phyloP scores from a whole-genome alignment of 192 early-diverging fungal species.

The Thamnidium elegans region DNA sequence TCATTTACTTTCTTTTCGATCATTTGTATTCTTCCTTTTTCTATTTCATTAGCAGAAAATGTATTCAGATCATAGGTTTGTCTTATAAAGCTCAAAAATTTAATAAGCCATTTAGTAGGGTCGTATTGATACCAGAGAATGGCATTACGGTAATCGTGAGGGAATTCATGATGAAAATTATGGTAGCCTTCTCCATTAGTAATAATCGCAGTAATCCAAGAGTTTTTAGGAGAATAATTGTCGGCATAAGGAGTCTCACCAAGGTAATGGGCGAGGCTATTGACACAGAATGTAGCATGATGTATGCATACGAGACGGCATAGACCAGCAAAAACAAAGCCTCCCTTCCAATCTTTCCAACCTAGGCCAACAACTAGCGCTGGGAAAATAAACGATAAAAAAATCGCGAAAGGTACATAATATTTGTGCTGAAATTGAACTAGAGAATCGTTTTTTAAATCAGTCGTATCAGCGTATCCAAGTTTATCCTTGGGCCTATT shows the following conservation, averaged over 20 bases:
- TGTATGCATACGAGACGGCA: conserved; percentile 74
- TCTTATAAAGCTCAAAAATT: conserved; percentile 47
- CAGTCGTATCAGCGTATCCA: conserved; percentile 76
- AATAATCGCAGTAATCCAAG: conserved; percentile 77
- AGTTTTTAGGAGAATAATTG: conserved; percentile 74
- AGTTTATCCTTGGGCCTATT: conserved; percentile 69
- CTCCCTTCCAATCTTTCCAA: conserved; percentile 69
- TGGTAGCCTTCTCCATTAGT: conserved; percentile 85
- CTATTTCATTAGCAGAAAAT: conserved; percentile 75
- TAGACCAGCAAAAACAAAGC: conserved; percentile 51
- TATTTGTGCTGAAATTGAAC: conserved; percentile 78
- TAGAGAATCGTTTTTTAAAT: conserved; percentile 68
- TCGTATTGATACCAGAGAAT: conserved; percentile 77
- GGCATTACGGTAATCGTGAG: conserved; percentile 82
- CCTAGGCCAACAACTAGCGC: conserved; percentile 76
- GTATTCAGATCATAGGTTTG: conserved; percentile 67
- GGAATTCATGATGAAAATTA: conserved; percentile 88
- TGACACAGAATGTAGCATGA: conserved; percentile 88
- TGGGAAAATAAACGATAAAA: conserved; percentile 75
- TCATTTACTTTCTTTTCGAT: conserved; percentile 67
- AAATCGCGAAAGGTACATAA: conserved; percentile 65
- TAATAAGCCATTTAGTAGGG: conserved; percentile 84
- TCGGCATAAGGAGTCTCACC: conserved; percentile 79
- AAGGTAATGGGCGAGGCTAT: conserved; percentile 76
- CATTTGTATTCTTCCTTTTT: conserved; percentile 78